A percentile compares a stretch with the other conserved stretches of the same genome.
phyloP scores from a whole-genome alignment of 129 eudicot species.

The Mikania micrantha region DNA sequence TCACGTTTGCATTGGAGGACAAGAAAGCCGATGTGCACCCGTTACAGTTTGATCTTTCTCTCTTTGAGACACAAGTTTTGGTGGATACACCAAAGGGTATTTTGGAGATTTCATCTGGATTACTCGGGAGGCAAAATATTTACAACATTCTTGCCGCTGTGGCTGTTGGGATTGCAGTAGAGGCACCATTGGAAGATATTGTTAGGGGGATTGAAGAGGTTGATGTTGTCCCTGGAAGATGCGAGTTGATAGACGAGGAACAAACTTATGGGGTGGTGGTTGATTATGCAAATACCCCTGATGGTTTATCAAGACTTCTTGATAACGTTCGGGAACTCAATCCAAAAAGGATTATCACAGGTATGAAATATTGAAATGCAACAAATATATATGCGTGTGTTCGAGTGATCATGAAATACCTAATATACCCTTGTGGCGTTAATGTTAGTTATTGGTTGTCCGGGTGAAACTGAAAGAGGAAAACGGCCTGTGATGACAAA shows the following conservation, averaged over 20 bases:
- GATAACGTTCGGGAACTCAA: constrained; percentile 78
- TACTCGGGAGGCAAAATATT: constrained; percentile 83
- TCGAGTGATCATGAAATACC: background rate
- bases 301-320: constrained; percentile 82
- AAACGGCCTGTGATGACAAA: constrained; percentile 94
- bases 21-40: constrained; percentile 88
- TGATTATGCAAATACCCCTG: constrained; percentile 88
- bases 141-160: constrained; percentile 94
- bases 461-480: constrained; percentile 83
- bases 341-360: constrained; percentile 84
- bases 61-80: constrained; percentile 94
- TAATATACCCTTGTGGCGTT: constrained; percentile 2
- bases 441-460: constrained; percentile 70
- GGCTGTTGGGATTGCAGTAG: constrained; percentile 95
- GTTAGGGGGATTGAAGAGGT: constrained; percentile 99
- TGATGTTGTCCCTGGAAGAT: constrained; percentile 95
- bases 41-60: constrained; percentile 78
- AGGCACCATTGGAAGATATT: constrained; percentile 92
- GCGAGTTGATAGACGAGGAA: constrained; percentile 96
- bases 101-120: constrained; percentile 90
- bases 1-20: constrained; percentile 81
- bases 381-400: background rate
- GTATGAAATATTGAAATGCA: constrained; percentile 30
- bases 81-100: constrained; percentile 94
- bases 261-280: constrained; percentile 97